Percentiles rank a stretch among this genome's conserved stretches.
Conservation (phyloP, 495 filamentous ascomycete genomes). For the Ascobolus immersus region DNA sequence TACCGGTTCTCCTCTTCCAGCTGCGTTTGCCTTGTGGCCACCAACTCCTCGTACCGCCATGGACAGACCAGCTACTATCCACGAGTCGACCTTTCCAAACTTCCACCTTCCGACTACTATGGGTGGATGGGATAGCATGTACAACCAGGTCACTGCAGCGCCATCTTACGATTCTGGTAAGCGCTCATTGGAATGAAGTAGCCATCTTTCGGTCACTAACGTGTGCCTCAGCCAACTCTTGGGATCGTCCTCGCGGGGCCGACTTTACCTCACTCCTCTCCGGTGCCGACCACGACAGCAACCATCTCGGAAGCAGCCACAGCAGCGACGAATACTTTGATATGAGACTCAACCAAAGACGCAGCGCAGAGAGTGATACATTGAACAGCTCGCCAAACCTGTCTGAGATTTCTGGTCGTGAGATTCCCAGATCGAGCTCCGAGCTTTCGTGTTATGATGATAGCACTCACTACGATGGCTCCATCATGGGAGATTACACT, state of each 20-base stretch:
- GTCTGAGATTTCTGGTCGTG: too few relatives aligned
- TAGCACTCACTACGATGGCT: conserved; percentile 31
- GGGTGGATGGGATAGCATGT: too few relatives aligned
- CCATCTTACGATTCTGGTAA: conserved; percentile 30
- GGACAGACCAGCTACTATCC: conserved; percentile 27
- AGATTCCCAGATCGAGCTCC: conserved; percentile 30
- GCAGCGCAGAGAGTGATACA: too few relatives aligned
- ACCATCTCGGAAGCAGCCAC: conserved; percentile 13
- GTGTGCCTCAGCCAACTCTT: conserved; percentile 10
- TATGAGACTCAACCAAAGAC: too few relatives aligned
- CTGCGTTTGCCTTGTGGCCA: conserved; percentile 11
- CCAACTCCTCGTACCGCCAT: conserved; percentile 12
- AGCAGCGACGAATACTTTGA: conserved; percentile 7
- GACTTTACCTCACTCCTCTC: conserved; percentile 8
- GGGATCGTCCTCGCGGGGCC: conserved; percentile 10
- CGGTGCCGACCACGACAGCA: conserved; percentile 10
- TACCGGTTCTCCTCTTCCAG: conserved; percentile 12
- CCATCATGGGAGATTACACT: conserved; percentile 13
- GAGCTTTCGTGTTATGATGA: conserved; percentile 32
- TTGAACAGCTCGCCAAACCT: too few relatives aligned
- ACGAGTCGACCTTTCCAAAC: conserved; percentile 31
- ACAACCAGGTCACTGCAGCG: conserved; percentile 14
- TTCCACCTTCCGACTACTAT: conserved; percentile 27
- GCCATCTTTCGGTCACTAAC: too few relatives aligned
- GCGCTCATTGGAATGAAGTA: conserved; percentile 21